Evolutionary conservation across 768 basidiomycete genomes (phyloP).

Genomic region (Tylopilus rubrobrunneus): DNA sequence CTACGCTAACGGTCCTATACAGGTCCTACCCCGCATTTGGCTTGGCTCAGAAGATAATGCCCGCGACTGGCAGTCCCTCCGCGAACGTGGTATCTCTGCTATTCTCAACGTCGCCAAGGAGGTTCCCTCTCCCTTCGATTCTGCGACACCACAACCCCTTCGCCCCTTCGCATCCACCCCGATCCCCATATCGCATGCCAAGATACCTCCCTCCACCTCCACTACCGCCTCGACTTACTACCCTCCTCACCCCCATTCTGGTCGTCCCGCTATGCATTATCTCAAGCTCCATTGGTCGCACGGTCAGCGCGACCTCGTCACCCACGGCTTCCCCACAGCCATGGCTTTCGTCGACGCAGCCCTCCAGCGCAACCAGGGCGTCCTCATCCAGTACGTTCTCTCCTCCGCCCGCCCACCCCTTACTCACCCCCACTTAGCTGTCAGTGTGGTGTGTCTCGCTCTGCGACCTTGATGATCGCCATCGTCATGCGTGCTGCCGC

Average conservation of each 20-base stretch:
- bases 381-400: constrained; percentile 76
- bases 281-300: constrained; percentile 92
- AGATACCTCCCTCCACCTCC: constrained; percentile 35
- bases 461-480: constrained; percentile 86
- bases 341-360: constrained; percentile 82
- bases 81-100: constrained; percentile 69
- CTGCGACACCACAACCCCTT: constrained; percentile 41
- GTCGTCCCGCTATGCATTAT: constrained; percentile 79
- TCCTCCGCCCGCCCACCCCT: constrained; percentile 6
- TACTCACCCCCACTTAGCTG: constrained; percentile 50
- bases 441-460: constrained; percentile 91
- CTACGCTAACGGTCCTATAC: constrained; percentile 76
- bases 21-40: constrained; percentile 84
- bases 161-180: constrained; percentile 69
- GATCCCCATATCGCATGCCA: constrained; percentile 43
- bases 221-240: constrained; percentile 46
- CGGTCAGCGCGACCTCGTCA: constrained; percentile 85
- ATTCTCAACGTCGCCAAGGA: constrained; percentile 94
- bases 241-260: constrained; percentile 61
- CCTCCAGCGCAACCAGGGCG: constrained; percentile 68
- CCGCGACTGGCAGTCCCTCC: constrained; percentile 69
- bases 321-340: constrained; percentile 71
- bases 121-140: constrained; percentile 69
- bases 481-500: constrained; percentile 92
- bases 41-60: constrained; percentile 92